A percentile compares a stretch with the other conserved stretches of the same genome.
These are phyloP conservation scores for Chimonanthus praecox DNA, from an alignment of 164 flowering plant species.

Conservation along the genomic window DNA sequence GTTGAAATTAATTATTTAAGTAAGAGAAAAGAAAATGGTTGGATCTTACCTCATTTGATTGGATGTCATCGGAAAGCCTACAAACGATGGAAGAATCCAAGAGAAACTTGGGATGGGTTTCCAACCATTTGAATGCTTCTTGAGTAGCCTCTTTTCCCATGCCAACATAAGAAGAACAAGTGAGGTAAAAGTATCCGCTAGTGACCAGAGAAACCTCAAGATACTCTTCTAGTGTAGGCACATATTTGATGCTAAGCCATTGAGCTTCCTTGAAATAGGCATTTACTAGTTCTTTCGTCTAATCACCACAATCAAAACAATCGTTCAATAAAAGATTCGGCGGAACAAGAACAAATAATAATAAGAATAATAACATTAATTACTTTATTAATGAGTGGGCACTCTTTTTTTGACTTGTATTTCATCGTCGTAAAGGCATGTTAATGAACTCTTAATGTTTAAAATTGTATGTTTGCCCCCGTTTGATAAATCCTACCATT, in stretches of 20 bases:
- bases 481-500: too few relatives aligned
- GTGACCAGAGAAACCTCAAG: constrained; percentile 1
- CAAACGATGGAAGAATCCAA: not conserved
- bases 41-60: not conserved
- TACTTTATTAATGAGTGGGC: too few relatives aligned
- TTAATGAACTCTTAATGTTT: too few relatives aligned
- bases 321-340: not conserved
- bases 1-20: too few relatives aligned
- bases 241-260: constrained; percentile 19
- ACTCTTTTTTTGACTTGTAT: too few relatives aligned
- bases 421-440: too few relatives aligned
- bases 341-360: too few relatives aligned
- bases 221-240: constrained; percentile 29
- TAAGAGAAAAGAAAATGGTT: too few relatives aligned
- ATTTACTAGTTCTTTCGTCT: not conserved
- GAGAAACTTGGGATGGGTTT: not conserved
- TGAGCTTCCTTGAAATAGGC: constrained; percentile 26
- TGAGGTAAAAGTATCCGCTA: not conserved
- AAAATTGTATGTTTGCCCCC: too few relatives aligned
- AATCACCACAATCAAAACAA: not conserved
- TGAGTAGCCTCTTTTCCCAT: not conserved
- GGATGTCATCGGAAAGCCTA: not conserved
- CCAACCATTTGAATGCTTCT: not conserved
- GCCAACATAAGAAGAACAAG: not conserved
- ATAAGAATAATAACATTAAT: too few relatives aligned